phyloP scores from a whole-genome alignment of 2,329 filamentous ascomycete species.

The Penicillium occitanis region DNA sequence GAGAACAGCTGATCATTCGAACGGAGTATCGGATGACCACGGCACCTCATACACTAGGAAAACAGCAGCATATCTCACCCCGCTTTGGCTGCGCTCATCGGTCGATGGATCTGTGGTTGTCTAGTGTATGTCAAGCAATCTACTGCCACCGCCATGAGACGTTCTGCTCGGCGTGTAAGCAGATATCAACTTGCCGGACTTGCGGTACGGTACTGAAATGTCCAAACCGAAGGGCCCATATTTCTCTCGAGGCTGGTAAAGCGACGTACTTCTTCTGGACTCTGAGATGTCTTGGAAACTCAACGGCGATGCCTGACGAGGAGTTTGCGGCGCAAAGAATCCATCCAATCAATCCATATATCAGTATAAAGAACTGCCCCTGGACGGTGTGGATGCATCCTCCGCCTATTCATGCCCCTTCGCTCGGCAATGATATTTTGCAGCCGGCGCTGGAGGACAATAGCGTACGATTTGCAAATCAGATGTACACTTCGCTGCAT shows the following conservation, averaged over 20 bases:
- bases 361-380: constrained; percentile 40
- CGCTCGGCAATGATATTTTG: constrained; percentile 36
- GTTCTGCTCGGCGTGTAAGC: constrained; percentile 36
- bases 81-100: constrained; percentile 43
- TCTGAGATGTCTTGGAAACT: constrained; percentile 34
- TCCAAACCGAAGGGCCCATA: constrained; percentile 35
- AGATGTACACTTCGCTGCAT: constrained; percentile 40
- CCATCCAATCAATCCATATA: constrained; percentile 37
- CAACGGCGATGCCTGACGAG: constrained; percentile 30
- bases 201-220: constrained; percentile 38
- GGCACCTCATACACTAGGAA: constrained; percentile 36
- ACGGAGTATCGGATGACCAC: constrained; percentile 41
- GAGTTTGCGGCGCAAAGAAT: constrained; percentile 39
- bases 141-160: constrained; percentile 38
- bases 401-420: constrained; percentile 33
- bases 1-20: constrained; percentile 34
- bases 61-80: constrained; percentile 41
- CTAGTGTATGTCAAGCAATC: constrained; percentile 39
- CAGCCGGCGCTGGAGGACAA: constrained; percentile 31
- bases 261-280: constrained; percentile 40
- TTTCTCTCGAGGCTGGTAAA: constrained; percentile 27
- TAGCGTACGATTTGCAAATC: constrained; percentile 33
- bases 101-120: constrained; percentile 42
- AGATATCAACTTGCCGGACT: constrained; percentile 38
- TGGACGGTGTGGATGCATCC: constrained; percentile 43